A percentile compares a stretch with the other conserved stretches of the same genome.
Conservation (phyloP, 2,329 filamentous ascomycete species). For the Phyllosticta capitalensis region DNA sequence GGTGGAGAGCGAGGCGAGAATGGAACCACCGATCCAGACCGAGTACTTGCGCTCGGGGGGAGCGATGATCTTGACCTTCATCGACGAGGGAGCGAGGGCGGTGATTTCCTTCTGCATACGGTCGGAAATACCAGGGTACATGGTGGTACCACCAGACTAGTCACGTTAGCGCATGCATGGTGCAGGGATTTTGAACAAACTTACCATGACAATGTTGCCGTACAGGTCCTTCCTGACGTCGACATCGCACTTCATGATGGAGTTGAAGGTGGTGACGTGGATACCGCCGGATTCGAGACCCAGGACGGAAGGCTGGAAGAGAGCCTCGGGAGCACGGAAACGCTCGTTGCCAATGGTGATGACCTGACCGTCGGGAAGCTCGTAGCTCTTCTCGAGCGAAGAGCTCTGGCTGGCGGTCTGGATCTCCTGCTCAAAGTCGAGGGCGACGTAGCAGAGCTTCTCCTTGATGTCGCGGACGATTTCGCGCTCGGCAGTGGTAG, state of each 20-base stretch:
- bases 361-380: constrained; percentile 98
- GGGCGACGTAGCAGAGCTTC: constrained; percentile 99
- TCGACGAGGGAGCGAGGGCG: constrained; percentile 95
- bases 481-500: constrained; percentile 99
- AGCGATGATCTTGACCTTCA: constrained; percentile 99
- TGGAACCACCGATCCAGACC: constrained; percentile 99
- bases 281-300: constrained; percentile 98
- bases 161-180: constrained; percentile 25
- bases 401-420: constrained; percentile 99
- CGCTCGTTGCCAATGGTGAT: constrained; percentile 99
- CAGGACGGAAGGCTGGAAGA: constrained; percentile 97
- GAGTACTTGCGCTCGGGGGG: constrained; percentile 99
- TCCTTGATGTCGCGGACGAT: constrained; percentile 99
- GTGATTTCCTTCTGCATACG: constrained; percentile 99
- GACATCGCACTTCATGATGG: constrained; percentile 99
- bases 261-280: constrained; percentile 99
- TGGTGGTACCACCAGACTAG: constrained; percentile 99
- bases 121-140: constrained; percentile 99
- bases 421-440: constrained; percentile 99
- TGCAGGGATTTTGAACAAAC: constrained; percentile 29
- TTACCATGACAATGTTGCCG: constrained; percentile 99
- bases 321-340: constrained; percentile 98
- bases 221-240: constrained; percentile 99
- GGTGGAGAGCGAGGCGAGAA: constrained; percentile 96
- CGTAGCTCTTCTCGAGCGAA: constrained; percentile 98